phyloP scores from a whole-genome alignment of 1,284 basidiomycete species.

The Flammula alnicola region DNA sequence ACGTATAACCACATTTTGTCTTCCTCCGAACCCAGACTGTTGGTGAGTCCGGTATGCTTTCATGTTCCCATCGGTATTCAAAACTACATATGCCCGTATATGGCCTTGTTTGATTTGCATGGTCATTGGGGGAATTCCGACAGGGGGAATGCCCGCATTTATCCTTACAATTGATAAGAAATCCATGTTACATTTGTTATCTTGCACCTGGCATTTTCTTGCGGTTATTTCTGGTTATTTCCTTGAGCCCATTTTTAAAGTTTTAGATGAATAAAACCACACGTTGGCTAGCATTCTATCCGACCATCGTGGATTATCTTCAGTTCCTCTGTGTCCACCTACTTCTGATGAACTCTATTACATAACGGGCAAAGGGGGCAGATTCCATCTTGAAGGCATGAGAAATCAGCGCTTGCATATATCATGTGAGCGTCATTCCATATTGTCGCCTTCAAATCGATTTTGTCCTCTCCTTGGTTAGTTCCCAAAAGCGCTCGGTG shows the following conservation, averaged over 20 bases:
- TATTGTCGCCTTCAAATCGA: neutral
- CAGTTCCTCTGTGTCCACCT: neutral
- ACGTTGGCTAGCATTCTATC: neutral
- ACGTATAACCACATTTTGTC: too few species aligned
- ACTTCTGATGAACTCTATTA: too few species aligned
- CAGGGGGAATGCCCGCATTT: too few species aligned
- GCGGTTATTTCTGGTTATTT: too few species aligned
- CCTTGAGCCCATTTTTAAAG: neutral
- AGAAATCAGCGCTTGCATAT: neutral
- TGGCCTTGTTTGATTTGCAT: neutral
- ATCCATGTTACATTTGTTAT: neutral
- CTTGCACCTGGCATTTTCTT: neutral
- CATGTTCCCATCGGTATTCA: too few species aligned
- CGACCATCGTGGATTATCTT: conserved; percentile 4
- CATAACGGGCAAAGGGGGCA: neutral
- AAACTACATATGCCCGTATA: neutral
- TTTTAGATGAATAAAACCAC: neutral
- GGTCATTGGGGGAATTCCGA: too few species aligned
- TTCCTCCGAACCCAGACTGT: too few species aligned
- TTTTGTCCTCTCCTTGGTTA: neutral
- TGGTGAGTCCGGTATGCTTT: too few species aligned
- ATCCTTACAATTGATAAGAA: too few species aligned
- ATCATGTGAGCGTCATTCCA: too few species aligned
- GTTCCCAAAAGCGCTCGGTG: conserved; percentile 1
- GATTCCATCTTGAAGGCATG: conserved; percentile 5